Conservation (phyloP, 805 yeast species). For the Torulaspora franciscae region DNA sequence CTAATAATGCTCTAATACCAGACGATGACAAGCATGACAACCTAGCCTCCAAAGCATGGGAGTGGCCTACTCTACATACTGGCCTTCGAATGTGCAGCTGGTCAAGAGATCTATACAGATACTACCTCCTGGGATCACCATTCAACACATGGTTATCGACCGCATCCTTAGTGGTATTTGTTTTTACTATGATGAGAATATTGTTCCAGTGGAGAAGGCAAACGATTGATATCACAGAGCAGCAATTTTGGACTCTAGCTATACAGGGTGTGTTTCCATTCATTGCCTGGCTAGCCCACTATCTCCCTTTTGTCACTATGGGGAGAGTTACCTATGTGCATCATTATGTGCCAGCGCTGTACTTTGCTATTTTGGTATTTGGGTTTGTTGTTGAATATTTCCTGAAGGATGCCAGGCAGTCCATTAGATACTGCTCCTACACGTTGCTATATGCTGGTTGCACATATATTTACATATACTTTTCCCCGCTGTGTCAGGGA, state of each 20-base stretch:
- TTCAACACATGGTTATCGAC: constrained; percentile 75
- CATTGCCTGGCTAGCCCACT: constrained; percentile 88
- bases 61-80: constrained; percentile 76
- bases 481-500: constrained; percentile 73
- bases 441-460: constrained; percentile 42
- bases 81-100: constrained; percentile 77
- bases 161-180: constrained; percentile 50
- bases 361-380: constrained; percentile 79
- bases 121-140: constrained; percentile 71
- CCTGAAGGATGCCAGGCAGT: constrained; percentile 22
- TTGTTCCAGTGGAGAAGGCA: constrained; percentile 68
- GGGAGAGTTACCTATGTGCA: constrained; percentile 96
- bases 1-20: constrained; percentile 76
- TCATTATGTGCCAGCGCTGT: constrained; percentile 92
- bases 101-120: constrained; percentile 54
- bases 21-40: constrained; percentile 70
- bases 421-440: constrained; percentile 39
- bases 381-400: constrained; percentile 33
- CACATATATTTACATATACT: constrained; percentile 53
- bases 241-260: constrained; percentile 39
- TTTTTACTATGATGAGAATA: constrained; percentile 39
- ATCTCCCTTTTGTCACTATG: constrained; percentile 84
- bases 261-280: constrained; percentile 80
- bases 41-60: constrained; percentile 73
- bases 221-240: constrained; percentile 41